Percentiles rank a stretch among this genome's conserved stretches.
Conservation (phyloP, 1,139 yeast genomes). For the Pneumocystis jirovecii region DNA sequence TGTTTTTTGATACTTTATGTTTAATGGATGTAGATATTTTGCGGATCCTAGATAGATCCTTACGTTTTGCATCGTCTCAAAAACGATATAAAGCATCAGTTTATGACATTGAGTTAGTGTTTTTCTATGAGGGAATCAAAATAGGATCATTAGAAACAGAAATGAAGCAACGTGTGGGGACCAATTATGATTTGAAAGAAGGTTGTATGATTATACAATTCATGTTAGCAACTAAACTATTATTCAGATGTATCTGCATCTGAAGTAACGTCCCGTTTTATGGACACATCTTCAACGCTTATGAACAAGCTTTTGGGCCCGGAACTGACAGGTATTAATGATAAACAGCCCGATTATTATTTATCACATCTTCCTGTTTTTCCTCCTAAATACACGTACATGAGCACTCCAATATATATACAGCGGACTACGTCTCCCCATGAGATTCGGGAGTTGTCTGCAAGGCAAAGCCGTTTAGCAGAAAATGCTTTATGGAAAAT, state of each 20-base stretch:
- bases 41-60: neutral
- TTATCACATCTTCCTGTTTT: conserved; percentile 43
- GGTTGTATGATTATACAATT: neutral
- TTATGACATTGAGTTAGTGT: neutral
- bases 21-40: neutral
- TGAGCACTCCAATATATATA: conserved; percentile 54
- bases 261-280: neutral
- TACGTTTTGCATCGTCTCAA: neutral
- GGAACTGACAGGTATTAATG: neutral
- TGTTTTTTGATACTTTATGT: neutral
- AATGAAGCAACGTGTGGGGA: neutral
- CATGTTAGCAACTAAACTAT: neutral
- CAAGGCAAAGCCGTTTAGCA: conserved; percentile 65
- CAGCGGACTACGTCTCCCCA: conserved; percentile 58
- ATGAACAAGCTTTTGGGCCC: neutral
- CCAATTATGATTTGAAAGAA: neutral
- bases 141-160: neutral
- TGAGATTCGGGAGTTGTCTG: conserved; percentile 50
- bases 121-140: neutral
- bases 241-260: neutral
- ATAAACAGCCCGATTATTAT: neutral
- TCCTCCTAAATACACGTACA: conserved; percentile 88
- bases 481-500: conserved; percentile 59
- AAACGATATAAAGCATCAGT: neutral
- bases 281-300: neutral